Evolutionary conservation across 352 stramenopile genomes (phyloP), one percentile per base, ranked within the genome.

Genomic region (Globisporangium paroecandrum): DNA sequence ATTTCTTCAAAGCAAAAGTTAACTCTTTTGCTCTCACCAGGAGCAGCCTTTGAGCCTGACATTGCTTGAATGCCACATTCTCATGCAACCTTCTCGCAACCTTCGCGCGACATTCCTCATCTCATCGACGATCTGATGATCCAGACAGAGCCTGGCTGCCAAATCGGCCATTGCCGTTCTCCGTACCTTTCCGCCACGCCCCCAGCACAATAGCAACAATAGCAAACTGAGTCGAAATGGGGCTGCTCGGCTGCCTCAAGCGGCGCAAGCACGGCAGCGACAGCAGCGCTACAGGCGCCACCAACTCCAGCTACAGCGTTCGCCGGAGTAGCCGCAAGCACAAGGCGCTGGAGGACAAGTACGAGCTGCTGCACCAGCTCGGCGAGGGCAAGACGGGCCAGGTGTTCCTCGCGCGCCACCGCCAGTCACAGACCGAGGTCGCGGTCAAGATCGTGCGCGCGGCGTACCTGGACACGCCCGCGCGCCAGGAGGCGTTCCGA

Each of bases 321-420:
- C 58, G 74, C 66, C 75, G 74, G 56, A 69, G 72, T 65, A 46
- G 69, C 38, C 58, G 72, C 67, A 47, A 71, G 46, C 55, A 64
- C 20, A 57, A 64, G 29, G 18, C 54, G n/a, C 84, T 91, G 20
- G 82, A 91, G 47, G 72, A 81, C 22, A 73, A 79, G 13, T 95
- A 94, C 77, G 84, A 93, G 65, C 74, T 80, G 43, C 65, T 88
- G 65, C 76, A 91, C 57, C 72, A 89, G 56, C 75, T 95, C 49
- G 87, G 87, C 43, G 80, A 91, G 49, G 87, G 87, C 68, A 94
- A 95, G 73, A 95, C 85, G 1, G 84, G 79, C 13, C 75, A 82
- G 57, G 87, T 95, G 65, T 90, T 82, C 53, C 75, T 82, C 38
- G 85, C 81, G 46, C 78, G 76, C 60, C 73, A 78, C 47, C 76